Evolutionary conservation across 1,284 basidiomycete species (phyloP).

Genomic region (Serendipita sp.): DNA sequence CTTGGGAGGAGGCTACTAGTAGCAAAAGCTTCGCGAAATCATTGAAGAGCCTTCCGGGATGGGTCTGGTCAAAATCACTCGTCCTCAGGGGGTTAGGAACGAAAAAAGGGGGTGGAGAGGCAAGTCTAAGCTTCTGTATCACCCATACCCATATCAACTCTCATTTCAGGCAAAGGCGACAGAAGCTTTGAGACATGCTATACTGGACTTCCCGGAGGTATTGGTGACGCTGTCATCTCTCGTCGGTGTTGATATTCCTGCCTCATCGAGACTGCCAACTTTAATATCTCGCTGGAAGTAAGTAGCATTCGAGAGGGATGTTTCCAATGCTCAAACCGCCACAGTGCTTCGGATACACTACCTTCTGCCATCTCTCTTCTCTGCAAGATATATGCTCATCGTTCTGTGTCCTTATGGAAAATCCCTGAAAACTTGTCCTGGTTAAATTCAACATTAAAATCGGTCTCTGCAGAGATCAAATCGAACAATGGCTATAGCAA

Average conservation of each 20-base stretch:
- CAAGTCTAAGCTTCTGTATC: conserved; percentile 19
- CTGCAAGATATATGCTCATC: conserved; percentile 72
- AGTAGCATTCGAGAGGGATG: too few relatives aligned
- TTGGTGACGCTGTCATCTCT: conserved; percentile 55
- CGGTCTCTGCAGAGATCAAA: conserved; percentile 22
- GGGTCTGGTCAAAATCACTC: conserved; percentile 65
- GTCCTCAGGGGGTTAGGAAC: conserved; percentile 42
- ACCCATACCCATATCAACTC: neutral
- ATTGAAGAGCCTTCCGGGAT: conserved; percentile 59
- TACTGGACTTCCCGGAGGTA: conserved; percentile 64
- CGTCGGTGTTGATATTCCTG: conserved; percentile 15
- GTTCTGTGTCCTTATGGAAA: conserved; percentile 71
- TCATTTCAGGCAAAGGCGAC: conserved; percentile 21
- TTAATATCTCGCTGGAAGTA: conserved; percentile 17
- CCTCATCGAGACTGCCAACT: conserved; percentile 32
- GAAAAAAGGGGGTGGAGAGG: conserved; percentile 28
- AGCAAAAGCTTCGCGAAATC: conserved; percentile 25
- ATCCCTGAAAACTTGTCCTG: conserved; percentile 47
- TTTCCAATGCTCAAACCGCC: neutral
- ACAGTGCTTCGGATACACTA: conserved; percentile 3
- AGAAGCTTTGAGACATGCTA: conserved; percentile 53
- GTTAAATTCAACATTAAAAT: conserved; percentile 43
- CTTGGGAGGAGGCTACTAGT: conserved; percentile 22
- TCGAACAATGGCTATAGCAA: conserved; percentile 27
- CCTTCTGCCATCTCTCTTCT: conserved; percentile 38